A percentile compares a stretch with the other conserved stretches of the same genome.
Evolutionary conservation across 2,329 filamentous ascomycete genomes (phyloP).

Genomic region (Aspergillus sojae): DNA sequence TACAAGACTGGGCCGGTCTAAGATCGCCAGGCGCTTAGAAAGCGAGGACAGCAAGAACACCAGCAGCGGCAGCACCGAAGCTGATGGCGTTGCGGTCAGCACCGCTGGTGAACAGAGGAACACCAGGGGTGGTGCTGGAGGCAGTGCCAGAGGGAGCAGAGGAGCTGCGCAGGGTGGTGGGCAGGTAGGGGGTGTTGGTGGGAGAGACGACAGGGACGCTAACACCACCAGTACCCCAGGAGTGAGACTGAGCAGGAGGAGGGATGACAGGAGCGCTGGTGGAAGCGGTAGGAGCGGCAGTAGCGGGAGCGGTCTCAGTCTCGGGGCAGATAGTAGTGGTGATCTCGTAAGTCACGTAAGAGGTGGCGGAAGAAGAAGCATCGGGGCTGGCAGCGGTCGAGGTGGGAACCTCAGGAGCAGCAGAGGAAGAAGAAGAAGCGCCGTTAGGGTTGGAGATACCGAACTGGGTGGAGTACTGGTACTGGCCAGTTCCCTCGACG

Average conservation of each 20-base stretch:
- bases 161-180: slow-evolving; percentile 17
- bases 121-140: slow-evolving; percentile 14
- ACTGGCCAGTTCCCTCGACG: slow-evolving; percentile 60
- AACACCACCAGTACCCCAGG: slow-evolving; percentile 6
- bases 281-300: slow-evolving; percentile 6
- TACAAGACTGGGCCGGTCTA: background rate
- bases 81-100: slow-evolving; percentile 38
- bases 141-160: slow-evolving; percentile 17
- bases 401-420: slow-evolving; percentile 8
- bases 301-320: slow-evolving; percentile 17
- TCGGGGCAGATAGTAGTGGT: slow-evolving; percentile 10
- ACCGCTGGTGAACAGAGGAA: slow-evolving; percentile 32
- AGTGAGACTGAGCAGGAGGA: slow-evolving; percentile 3
- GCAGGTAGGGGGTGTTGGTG: slow-evolving; percentile 16
- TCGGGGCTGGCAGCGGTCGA: slow-evolving; percentile 14
- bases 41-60: slow-evolving; percentile 38
- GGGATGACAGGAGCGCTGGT: slow-evolving; percentile 14
- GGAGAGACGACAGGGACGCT: slow-evolving; percentile 18
- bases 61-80: slow-evolving; percentile 39
- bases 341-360: slow-evolving; percentile 1
- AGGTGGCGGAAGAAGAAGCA: slow-evolving; percentile 8
- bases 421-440: slow-evolving; percentile 16
- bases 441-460: slow-evolving; percentile 50
- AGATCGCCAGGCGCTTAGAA: slow-evolving; percentile 30
- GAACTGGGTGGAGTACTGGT: slow-evolving; percentile 66